Conservation (phyloP, 805 yeast genomes). For the Candida maltosa region DNA sequence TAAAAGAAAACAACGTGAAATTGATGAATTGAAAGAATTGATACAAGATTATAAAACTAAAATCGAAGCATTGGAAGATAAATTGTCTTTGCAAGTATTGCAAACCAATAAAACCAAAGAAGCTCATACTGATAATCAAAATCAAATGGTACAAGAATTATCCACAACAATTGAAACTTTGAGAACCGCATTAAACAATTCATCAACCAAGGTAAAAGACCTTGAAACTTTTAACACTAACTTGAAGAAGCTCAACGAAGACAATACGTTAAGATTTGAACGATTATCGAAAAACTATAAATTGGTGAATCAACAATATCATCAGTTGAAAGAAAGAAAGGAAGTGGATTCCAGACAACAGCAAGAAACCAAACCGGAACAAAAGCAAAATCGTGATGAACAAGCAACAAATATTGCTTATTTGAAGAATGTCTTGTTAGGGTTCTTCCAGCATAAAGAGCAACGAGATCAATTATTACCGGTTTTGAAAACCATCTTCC, state of each 20-base stretch:
- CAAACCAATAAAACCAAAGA: slow-evolving; percentile 24
- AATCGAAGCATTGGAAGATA: slow-evolving; percentile 36
- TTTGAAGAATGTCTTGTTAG: slow-evolving; percentile 83
- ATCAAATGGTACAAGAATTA: slow-evolving; percentile 15
- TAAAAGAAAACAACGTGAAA: slow-evolving; percentile 60
- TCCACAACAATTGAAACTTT: slow-evolving; percentile 38
- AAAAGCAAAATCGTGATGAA: slow-evolving; percentile 10
- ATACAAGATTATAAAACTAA: slow-evolving; percentile 43
- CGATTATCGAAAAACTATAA: slow-evolving; percentile 70
- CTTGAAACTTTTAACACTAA: slow-evolving; percentile 50
- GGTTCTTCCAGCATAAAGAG: slow-evolving; percentile 89
- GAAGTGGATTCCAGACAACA: background rate
- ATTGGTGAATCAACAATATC: slow-evolving; percentile 54
- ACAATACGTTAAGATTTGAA: slow-evolving; percentile 62
- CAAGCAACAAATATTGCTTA: slow-evolving; percentile 51
- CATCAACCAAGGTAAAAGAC: slow-evolving; percentile 53
- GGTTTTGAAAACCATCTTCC: slow-evolving; percentile 73
- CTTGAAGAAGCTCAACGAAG: slow-evolving; percentile 64
- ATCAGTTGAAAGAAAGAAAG: background rate
- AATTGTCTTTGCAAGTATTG: slow-evolving; percentile 10
- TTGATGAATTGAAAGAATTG: slow-evolving; percentile 50
- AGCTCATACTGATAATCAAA: slow-evolving; percentile 11
- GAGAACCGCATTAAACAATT: slow-evolving; percentile 49
- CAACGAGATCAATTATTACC: slow-evolving; percentile 84
- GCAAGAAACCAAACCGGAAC: background rate